A percentile compares a stretch with the other conserved stretches of the same genome.
These are phyloP conservation scores for Aurantiochytrium sp. DNA, from an alignment of 108 stramenopile species.

Conservation along the genomic window DNA sequence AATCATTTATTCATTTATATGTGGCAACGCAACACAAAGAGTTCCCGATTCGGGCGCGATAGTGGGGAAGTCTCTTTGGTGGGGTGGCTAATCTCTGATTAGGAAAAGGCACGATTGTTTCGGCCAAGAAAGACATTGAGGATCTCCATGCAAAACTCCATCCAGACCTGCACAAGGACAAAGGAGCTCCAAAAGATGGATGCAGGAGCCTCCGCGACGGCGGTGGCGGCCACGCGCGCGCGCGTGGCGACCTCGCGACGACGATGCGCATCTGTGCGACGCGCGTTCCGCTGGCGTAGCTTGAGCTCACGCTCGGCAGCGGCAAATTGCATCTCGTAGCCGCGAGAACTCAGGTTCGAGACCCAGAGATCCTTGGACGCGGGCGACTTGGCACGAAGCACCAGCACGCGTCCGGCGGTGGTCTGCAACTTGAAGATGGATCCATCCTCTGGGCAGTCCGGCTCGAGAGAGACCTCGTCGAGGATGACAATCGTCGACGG, in stretches of 20 bases:
- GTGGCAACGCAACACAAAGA: too few species aligned
- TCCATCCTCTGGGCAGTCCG: background rate
- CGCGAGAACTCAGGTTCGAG: background rate
- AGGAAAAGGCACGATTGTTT: too few species aligned
- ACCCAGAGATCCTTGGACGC: background rate
- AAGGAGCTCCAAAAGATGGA: conserved; percentile 1
- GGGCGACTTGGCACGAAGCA: background rate
- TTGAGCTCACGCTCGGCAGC: background rate
- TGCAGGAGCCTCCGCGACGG: background rate
- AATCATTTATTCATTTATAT: too few species aligned
- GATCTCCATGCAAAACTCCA: background rate
- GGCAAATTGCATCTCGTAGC: background rate
- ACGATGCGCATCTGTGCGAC: background rate
- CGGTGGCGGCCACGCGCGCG: background rate
- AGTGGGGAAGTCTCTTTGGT: too few species aligned
- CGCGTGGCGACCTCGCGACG: background rate
- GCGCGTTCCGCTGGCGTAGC: background rate
- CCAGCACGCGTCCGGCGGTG: background rate
- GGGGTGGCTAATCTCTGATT: too few species aligned
- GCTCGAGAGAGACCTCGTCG: background rate
- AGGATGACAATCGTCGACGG: conserved; percentile 1
- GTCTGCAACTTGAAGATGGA: background rate
- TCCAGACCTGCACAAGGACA: background rate
- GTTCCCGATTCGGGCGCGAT: too few species aligned
- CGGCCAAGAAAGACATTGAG: background rate